These are phyloP conservation scores for Boletus tomentosulus DNA, from an alignment of 768 basidiomycete species.

Conservation along the genomic window DNA sequence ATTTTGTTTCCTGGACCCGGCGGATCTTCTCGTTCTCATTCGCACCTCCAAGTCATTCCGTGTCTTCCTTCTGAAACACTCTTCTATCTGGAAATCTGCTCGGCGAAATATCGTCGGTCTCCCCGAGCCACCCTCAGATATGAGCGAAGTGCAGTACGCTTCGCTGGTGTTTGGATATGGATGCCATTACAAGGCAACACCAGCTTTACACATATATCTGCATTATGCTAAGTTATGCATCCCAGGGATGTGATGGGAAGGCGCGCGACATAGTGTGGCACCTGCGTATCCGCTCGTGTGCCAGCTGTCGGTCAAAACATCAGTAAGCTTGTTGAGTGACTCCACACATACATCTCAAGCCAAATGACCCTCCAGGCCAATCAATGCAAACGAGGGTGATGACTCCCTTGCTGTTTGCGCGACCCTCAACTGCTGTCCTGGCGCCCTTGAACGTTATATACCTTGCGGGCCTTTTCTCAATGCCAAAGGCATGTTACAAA, in stretches of 20 bases:
- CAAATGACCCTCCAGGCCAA: slow-evolving; percentile 9
- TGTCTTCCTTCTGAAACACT: slow-evolving; percentile 33
- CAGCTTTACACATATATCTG: not conserved
- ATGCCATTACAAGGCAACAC: slow-evolving; percentile 37
- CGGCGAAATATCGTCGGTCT: slow-evolving; percentile 36
- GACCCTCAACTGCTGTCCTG: slow-evolving; percentile 7
- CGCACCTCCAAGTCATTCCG: slow-evolving; percentile 41
- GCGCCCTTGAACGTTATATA: slow-evolving; percentile 19
- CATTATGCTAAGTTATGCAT: not conserved
- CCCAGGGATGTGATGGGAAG: slow-evolving; percentile 22
- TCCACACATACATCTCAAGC: not conserved
- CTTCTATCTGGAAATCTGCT: slow-evolving; percentile 32
- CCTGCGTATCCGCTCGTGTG: slow-evolving; percentile 31
- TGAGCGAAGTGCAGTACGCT: slow-evolving; percentile 48
- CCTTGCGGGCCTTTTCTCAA: slow-evolving; percentile 25
- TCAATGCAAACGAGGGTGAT: slow-evolving; percentile 11
- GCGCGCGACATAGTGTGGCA: slow-evolving; percentile 31
- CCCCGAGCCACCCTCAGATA: slow-evolving; percentile 43
- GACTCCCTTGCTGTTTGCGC: slow-evolving; percentile 7
- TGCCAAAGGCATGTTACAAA: slow-evolving; percentile 16
- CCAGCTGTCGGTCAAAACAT: slow-evolving; percentile 21
- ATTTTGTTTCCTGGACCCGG: slow-evolving; percentile 39
- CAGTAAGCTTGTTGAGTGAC: slow-evolving; percentile 15
- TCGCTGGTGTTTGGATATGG: slow-evolving; percentile 44
- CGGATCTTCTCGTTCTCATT: slow-evolving; percentile 44